Base-by-base conservation (phyloP, 164 flowering plant genomes). In the Brasenia schreberi region DNA sequence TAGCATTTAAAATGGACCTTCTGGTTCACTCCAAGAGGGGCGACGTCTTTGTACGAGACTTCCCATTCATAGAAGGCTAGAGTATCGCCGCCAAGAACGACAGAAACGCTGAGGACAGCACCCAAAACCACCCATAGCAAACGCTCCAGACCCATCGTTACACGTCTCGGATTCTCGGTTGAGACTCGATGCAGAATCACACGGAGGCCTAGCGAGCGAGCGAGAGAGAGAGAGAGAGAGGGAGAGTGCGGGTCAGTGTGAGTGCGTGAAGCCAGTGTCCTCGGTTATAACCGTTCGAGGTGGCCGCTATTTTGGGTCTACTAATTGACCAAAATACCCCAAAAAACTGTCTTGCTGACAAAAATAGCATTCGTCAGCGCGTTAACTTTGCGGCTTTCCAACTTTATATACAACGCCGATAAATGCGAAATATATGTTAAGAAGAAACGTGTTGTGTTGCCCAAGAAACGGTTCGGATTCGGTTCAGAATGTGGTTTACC, bases 11-110 rank as follows among this genome's bases (percentile, higher is more conserved):
- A 45, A 7, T 63, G 6, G 62, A 90, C 93, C 96, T 80, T 87
- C 70, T 87, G 94, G 62, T 83, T 77, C 68, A 85, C 87, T 33
- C 97, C 97, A 42, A 90, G 72, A 23, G 97, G 97, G 62, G 97
- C 75, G 62, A 71, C 85, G 11, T 83, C 84, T 59, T 80, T 77
- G 78, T 86, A 90, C 68, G 87, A 77, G 70, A 86, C 43, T 9
- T 76, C 79, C 70, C 90, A 83, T 7, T 80, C 77, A 58, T 69
- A 85, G 65, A 27, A 74, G 11, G 78, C 82, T 58, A 61, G 69
- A 0, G 92, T 86, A 73, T 87, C 96, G 4, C 62, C 86, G 4
- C 79, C 83, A 17, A 73, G 76, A 73, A 83, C 82, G 66, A 72
- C 69, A 61, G 59, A 27, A 10, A 60, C 64, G 27, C 60, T 23